Evolutionary conservation across 371 early-diverging fungal species (phyloP), one percentile per base, ranked within the genome.

Genomic region (Chytridium lagenaria): DNA sequence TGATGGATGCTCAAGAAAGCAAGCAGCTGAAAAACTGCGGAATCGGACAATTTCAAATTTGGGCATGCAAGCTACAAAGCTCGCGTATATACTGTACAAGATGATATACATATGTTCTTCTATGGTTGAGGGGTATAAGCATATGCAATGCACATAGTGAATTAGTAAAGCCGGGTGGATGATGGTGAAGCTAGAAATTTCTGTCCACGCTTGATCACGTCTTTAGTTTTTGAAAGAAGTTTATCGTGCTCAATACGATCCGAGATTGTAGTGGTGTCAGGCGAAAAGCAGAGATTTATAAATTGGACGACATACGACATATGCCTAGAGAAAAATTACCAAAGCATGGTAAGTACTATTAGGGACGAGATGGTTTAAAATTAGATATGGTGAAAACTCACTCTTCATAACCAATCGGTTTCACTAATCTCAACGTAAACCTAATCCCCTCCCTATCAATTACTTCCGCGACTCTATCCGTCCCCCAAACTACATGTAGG

Each of bases 381-480:
- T 7, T 19, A 16, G 30, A 38, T 12, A 38, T 28, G 2, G n/a
- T n/a, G n/a, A n/a, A 63, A 49, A 63, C 63, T 23, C 51, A 70
- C 61, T 15, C 22, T 31, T 63, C 63, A 52, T 59, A 70, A 1
- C 70, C 70, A 31, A 70, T 61, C 22, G 70, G 70, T n/a, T 36
- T 59, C 26, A 37, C 31, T 31, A 38, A 30, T 39, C 70, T 61
- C 12, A 70, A n/a, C 49, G 10, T 15, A 37, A 33, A 22, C 12
- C 12, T 19, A 7, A 31, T 63, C 3, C 70, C 61, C 19, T 70
- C 63, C 22, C 28, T 10, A 16, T 23, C 33, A 1, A 23, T 30
- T 16, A 70, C 63, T 22, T 15, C 16, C 26, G 63, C 70, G 3
- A 70, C 19, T 26, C 31, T 59, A 61, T 49, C 61, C 10, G 37